Conservation (phyloP, 2,329 filamentous ascomycete species). For the Mycosphaerella sp. region DNA sequence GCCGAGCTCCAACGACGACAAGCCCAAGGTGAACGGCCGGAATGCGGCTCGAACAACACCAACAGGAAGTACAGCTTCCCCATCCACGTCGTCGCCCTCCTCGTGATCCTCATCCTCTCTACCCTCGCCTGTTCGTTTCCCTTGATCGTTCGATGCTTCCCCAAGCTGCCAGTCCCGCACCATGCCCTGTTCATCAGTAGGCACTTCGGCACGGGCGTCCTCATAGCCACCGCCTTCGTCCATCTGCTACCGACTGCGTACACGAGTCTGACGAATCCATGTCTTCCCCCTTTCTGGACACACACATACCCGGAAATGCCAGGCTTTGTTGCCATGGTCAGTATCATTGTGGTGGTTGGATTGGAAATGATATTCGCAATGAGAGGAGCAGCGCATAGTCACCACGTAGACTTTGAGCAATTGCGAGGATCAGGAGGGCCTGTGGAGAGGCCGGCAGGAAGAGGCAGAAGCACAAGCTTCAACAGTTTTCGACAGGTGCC, state of each 20-base stretch:
- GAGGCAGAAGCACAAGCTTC: conserved; percentile 24
- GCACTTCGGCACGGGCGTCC: conserved; percentile 53
- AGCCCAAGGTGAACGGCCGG: conserved; percentile 40
- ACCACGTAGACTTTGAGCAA: conserved; percentile 38
- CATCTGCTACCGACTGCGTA: conserved; percentile 59
- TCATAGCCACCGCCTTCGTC: conserved; percentile 53
- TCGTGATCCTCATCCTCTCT: conserved; percentile 51
- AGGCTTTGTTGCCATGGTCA: conserved; percentile 73
- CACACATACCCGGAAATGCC: conserved; percentile 71
- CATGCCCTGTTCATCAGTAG: conserved; percentile 54
- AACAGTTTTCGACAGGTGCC: conserved; percentile 26
- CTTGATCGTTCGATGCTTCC: conserved; percentile 53
- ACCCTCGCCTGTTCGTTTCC: conserved; percentile 56
- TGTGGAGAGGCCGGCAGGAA: conserved; percentile 10
- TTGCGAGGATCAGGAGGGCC: conserved; percentile 22
- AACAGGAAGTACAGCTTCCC: conserved; percentile 49
- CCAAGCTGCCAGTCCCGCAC: conserved; percentile 53
- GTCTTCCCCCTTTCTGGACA: conserved; percentile 72
- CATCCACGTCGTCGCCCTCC: conserved; percentile 52
- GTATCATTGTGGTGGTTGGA: conserved; percentile 73
- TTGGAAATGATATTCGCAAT: conserved; percentile 87
- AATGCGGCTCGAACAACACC: conserved; percentile 46
- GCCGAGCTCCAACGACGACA: conserved; percentile 47
- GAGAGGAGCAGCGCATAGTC: conserved; percentile 54
- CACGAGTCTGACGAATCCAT: conserved; percentile 54